Base-by-base conservation (phyloP, 1,284 basidiomycete species). In the Ustilago lituana region DNA sequence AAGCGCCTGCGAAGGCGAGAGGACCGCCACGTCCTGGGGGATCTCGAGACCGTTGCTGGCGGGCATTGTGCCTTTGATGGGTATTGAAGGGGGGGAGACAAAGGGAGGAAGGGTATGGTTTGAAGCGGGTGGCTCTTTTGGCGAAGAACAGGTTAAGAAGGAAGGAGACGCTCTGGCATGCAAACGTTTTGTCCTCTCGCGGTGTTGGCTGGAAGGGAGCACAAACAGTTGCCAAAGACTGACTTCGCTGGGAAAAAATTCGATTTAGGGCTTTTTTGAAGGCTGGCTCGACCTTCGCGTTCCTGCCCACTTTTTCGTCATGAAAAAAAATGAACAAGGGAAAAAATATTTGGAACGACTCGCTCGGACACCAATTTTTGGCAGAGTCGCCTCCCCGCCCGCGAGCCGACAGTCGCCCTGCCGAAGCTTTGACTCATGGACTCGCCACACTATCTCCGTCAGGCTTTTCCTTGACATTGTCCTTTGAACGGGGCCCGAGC, bases 1-100 rank as follows among this genome's bases (percentile, higher is more conserved):
- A 9, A 74, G 36, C 23, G 80, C 80, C 47, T 77, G 57, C 20
- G 68, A 50, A 23, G 79, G 59, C 40, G 73, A 71, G 49, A 80
- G 73, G 47, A 73, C 43, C 38, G 64, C 46, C 31, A 35, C 44
- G 47, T 61, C 68, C 55, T 58, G 47, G 19, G 68, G 53, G n/a
- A 65, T 44, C 38, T 58, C 49, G 19, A 61, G 44, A 27, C 56
- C 66, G 66, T 60, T 69, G 60, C 53, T 63, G 43, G 43, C 52
- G 19, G 53, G 50, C 58, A 62, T 62, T 6, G 40, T 61, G 47
- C 35, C 39, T 51, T 40, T 41, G 32, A 17, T 14, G 40, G 32
- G 33, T 22, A 40, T 23, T 9, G 17, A 19, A 36, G 32, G 15
- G 23, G 11, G 23, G 20, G 20, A 7, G 24, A 33, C 20, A 38